These are phyloP conservation scores for Coccinonectria pachysandricola DNA, from an alignment of 2,329 filamentous ascomycete genomes.

Conservation along the genomic window DNA sequence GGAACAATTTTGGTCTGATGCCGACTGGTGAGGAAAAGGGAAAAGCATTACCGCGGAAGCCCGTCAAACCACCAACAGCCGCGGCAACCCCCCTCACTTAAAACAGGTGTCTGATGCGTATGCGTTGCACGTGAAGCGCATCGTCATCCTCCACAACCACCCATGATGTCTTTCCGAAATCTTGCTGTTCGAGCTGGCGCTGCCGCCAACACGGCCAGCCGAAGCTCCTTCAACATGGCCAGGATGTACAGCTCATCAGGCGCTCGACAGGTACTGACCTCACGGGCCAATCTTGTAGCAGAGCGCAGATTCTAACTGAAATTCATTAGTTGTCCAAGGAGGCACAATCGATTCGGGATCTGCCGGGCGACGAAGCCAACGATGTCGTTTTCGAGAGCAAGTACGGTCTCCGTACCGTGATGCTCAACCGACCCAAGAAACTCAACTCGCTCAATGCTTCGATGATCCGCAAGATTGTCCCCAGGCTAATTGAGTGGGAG, in stretches of 20 bases:
- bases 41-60: constrained; percentile 26
- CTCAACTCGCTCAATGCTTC: constrained; percentile 87
- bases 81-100: constrained; percentile 13
- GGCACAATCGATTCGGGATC: constrained; percentile 38
- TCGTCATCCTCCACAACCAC: constrained; percentile 22
- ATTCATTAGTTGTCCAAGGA: constrained; percentile 28
- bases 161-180: constrained; percentile 48
- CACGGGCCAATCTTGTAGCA: too few relatives aligned
- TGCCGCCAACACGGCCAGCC: constrained; percentile 34
- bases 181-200: constrained; percentile 43
- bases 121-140: too few relatives aligned
- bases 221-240: too few relatives aligned
- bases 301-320: too few relatives aligned
- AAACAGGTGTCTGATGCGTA: constrained; percentile 24
- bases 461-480: constrained; percentile 91
- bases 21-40: constrained; percentile 12
- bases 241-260: too few relatives aligned
- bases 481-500: constrained; percentile 83
- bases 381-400: constrained; percentile 88
- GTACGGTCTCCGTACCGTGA: constrained; percentile 83
- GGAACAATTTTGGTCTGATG: constrained; percentile 18
- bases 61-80: constrained; percentile 10
- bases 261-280: too few relatives aligned
- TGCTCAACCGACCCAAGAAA: constrained; percentile 88
- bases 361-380: constrained; percentile 62